Conservation (phyloP, 2,329 filamentous ascomycete species). For the Orbilia quercus region DNA sequence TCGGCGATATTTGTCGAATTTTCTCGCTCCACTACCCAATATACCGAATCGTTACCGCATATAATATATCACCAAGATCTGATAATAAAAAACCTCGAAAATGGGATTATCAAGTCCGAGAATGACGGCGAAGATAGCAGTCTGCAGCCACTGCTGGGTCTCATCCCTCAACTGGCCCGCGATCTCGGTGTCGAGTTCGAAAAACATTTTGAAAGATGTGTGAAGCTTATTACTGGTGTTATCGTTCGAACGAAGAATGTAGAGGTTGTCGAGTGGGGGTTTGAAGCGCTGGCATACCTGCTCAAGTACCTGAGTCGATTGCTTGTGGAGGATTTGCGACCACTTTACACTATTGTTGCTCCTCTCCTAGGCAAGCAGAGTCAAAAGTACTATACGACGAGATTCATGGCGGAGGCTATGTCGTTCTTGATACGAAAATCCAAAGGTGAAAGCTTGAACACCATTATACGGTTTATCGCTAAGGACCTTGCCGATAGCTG, state of each 20-base stretch:
- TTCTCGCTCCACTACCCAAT: constrained; percentile 76
- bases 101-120: constrained; percentile 77
- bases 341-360: constrained; percentile 80
- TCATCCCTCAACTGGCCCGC: constrained; percentile 94
- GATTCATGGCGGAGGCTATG: constrained; percentile 93
- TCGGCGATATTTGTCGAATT: constrained; percentile 83
- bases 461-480: constrained; percentile 78
- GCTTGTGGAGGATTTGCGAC: constrained; percentile 83
- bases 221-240: constrained; percentile 80
- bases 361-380: constrained; percentile 83
- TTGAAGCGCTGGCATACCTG: constrained; percentile 90
- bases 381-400: constrained; percentile 85
- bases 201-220: constrained; percentile 81
- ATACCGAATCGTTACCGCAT: constrained; percentile 90
- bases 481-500: constrained; percentile 70
- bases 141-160: constrained; percentile 84
- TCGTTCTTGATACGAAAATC: constrained; percentile 94
- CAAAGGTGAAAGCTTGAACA: constrained; percentile 77
- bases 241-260: constrained; percentile 81
- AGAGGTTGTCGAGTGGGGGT: constrained; percentile 97
- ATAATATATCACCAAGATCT: constrained; percentile 88
- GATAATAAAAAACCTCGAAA: constrained; percentile 73
- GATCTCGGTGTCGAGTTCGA: constrained; percentile 89
- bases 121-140: constrained; percentile 81
- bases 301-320: constrained; percentile 96